Evolutionary conservation across 208 protist genomes (phyloP).

Genomic region (Crithidia fasciculata): DNA sequence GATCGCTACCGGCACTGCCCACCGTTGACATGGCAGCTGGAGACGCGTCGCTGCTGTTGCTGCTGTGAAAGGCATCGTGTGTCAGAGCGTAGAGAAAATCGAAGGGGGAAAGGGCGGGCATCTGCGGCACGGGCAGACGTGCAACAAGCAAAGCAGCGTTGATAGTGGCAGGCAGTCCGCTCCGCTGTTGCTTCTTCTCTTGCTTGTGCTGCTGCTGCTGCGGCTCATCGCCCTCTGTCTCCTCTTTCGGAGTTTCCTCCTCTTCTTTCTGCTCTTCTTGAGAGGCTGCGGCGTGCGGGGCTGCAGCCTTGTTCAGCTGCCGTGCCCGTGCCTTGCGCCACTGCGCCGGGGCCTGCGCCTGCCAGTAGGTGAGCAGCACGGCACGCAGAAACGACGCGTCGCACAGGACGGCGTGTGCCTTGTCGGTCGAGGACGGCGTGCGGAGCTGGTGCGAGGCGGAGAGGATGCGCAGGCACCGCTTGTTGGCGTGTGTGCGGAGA

Average conservation of each 20-base stretch:
- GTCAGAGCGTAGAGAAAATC: conserved; percentile 26
- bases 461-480: conserved; percentile 68
- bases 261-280: background rate
- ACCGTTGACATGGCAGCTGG: no score
- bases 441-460: conserved; percentile 61
- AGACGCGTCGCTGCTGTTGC: background rate
- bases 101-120: conserved; percentile 11
- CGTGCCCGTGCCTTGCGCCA: conserved; percentile 30
- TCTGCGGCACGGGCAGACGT: conserved; percentile 25
- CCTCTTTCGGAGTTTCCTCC: background rate
- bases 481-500: conserved; percentile 80
- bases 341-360: conserved; percentile 28
- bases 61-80: conserved; percentile 25
- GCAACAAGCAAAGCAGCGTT: background rate
- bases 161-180: conserved; percentile 5
- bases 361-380: conserved; percentile 48
- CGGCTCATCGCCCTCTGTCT: background rate
- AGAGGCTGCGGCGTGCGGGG: no score
- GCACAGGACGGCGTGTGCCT: conserved; percentile 63
- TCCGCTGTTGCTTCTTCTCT: background rate
- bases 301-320: conserved; percentile 22
- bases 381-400: conserved; percentile 83
- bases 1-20: no score
- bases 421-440: conserved; percentile 18
- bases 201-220: conserved; percentile 12